Conservation (phyloP, 768 basidiomycete species). For the Amanita molliuscula region DNA sequence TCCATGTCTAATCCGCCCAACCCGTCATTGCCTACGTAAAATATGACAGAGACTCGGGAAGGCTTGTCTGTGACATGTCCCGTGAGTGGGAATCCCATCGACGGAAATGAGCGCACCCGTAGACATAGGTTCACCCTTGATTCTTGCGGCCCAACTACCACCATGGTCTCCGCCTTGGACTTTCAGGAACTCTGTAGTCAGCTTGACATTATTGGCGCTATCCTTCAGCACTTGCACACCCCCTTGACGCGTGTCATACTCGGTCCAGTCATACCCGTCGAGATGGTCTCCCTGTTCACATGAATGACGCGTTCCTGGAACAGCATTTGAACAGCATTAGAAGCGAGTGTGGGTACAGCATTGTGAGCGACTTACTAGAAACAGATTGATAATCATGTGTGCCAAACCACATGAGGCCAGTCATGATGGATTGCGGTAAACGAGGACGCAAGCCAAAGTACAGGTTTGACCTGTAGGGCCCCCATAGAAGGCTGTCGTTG, state of each 20-base stretch:
- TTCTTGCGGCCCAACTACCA: conserved; percentile 82
- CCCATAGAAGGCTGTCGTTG: conserved; percentile 69
- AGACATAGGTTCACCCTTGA: conserved; percentile 73
- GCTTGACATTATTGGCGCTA: conserved; percentile 69
- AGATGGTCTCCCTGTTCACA: conserved; percentile 85
- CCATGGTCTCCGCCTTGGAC: conserved; percentile 74
- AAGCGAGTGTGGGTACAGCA: conserved; percentile 4
- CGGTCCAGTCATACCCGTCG: conserved; percentile 76
- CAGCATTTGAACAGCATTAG: conserved; percentile 6
- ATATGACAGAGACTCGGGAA: conserved; percentile 68
- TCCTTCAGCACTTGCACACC: conserved; percentile 83
- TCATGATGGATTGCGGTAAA: conserved; percentile 83
- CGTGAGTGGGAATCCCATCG: background rate
- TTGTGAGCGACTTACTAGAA: conserved; percentile 36
- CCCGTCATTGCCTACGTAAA: conserved; percentile 84
- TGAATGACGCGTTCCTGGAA: conserved; percentile 65
- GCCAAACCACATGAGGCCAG: conserved; percentile 92
- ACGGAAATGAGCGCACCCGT: conserved; percentile 31
- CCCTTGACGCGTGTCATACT: conserved; percentile 78
- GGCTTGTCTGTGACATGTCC: conserved; percentile 23
- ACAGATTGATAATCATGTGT: conserved; percentile 74
- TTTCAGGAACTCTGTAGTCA: conserved; percentile 82
- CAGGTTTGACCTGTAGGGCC: conserved; percentile 83
- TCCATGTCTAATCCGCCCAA: conserved; percentile 76
- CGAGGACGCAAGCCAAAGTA: conserved; percentile 89